A percentile compares a stretch with the other conserved stretches of the same genome.
phyloP scores from a whole-genome alignment of 176 grass and related monocot species.

The Triticum urartu region DNA sequence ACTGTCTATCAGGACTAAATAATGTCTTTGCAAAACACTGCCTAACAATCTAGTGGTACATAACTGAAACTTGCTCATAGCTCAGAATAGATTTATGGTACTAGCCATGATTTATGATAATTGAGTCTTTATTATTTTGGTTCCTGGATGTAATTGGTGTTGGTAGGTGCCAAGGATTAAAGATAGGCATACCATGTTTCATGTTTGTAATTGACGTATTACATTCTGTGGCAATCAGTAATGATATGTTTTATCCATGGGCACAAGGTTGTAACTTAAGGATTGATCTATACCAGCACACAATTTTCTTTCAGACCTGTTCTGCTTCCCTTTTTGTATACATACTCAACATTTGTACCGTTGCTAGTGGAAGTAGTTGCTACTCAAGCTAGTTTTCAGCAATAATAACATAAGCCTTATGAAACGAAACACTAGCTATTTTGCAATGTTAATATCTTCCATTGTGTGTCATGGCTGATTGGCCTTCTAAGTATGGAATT shows the following conservation, averaged over 20 bases:
- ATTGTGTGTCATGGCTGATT: slow-evolving; percentile 2
- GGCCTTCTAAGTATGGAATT: background rate
- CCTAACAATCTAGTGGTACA: background rate
- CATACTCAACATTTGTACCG: background rate
- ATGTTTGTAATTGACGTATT: background rate
- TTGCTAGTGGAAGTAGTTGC: background rate
- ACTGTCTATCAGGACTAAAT: background rate
- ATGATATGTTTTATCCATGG: background rate
- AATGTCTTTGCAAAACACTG: background rate
- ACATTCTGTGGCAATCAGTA: background rate
- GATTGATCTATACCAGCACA: slow-evolving; percentile 1
- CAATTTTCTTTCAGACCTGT: background rate
- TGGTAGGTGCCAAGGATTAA: background rate
- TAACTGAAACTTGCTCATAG: background rate
- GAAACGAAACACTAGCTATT: background rate
- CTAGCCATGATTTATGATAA: background rate
- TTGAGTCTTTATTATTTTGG: background rate
- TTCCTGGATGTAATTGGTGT: background rate
- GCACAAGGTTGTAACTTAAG: background rate
- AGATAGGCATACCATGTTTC: background rate
- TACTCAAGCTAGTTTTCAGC: background rate
- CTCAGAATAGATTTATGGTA: background rate
- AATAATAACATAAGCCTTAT: background rate
- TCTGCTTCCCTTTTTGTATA: background rate
- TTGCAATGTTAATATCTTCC: background rate